These are phyloP conservation scores for Primulina tabacum DNA, from an alignment of 257 asterid genomes.

Conservation along the genomic window DNA sequence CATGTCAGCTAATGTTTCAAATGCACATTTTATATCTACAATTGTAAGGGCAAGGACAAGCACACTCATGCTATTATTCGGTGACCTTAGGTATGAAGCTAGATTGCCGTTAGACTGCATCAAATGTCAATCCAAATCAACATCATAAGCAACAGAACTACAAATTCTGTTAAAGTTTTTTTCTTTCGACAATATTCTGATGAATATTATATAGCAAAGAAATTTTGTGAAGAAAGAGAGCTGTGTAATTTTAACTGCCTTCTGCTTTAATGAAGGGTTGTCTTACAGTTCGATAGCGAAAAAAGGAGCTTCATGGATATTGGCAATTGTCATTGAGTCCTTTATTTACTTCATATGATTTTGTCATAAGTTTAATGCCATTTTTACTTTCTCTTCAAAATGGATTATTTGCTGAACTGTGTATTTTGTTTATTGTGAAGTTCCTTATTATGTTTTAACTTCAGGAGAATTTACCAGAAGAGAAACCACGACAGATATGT, in stretches of 20 bases:
- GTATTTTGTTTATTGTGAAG: slow-evolving; percentile 11
- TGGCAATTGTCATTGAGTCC: slow-evolving; percentile 5
- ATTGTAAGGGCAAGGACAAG: slow-evolving; percentile 1
- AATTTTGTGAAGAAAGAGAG: background rate
- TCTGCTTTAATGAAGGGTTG: slow-evolving; percentile 1
- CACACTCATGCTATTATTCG: background rate
- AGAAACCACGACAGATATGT: slow-evolving; percentile 80
- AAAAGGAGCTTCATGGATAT: slow-evolving; percentile 13
- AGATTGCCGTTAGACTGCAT: background rate
- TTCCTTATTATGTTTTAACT: slow-evolving; percentile 24
- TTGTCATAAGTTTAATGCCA: background rate
- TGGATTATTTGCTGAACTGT: slow-evolving; percentile 20
- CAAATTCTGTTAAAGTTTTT: background rate
- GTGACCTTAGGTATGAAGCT: too few relatives aligned
- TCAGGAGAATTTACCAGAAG: slow-evolving; percentile 80
- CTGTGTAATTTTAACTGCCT: slow-evolving; percentile 1
- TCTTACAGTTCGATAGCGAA: background rate
- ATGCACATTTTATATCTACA: background rate
- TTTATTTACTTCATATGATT: slow-evolving; percentile 10
- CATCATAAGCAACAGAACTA: background rate
- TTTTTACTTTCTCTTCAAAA: background rate
- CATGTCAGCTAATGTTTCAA: background rate
- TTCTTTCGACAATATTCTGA: slow-evolving; percentile 5
- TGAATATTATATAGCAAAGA: slow-evolving; percentile 10
- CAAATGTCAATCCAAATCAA: background rate